Conservation (phyloP, 2,329 filamentous ascomycete species). For the Gnomoniopsis sp. region DNA sequence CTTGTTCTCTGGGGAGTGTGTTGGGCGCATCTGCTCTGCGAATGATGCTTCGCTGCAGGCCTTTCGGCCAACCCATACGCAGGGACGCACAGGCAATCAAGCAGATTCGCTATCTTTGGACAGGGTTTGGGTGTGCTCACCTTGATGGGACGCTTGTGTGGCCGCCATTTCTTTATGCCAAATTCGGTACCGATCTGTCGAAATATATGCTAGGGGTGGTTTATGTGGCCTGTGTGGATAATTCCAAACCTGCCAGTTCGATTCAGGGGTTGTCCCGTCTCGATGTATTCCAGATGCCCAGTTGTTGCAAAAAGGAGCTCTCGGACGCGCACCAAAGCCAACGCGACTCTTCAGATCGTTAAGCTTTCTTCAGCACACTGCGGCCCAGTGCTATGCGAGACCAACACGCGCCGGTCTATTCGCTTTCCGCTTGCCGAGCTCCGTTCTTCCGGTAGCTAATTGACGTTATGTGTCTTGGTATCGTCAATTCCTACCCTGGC, state of each 20-base stretch:
- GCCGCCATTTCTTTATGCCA: constrained; percentile 12
- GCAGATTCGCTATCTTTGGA: constrained; percentile 6
- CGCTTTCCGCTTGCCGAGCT: background rate
- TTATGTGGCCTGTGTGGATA: background rate
- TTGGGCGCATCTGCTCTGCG: constrained; percentile 1
- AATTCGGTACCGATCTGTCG: background rate
- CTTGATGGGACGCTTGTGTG: constrained; percentile 15
- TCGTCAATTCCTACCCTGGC: constrained; percentile 8
- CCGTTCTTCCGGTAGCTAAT: background rate
- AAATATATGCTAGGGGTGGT: constrained; percentile 1
- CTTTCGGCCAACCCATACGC: background rate
- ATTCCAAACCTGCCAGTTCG: constrained; percentile 1
- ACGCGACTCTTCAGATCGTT: background rate
- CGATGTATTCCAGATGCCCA: background rate
- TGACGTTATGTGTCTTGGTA: constrained; percentile 5
- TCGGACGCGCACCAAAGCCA: constrained; percentile 3
- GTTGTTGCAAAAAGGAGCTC: background rate
- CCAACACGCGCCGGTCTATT: constrained; percentile 3
- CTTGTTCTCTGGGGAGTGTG: background rate
- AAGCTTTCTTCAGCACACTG: background rate
- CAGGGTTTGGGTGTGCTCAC: constrained; percentile 13
- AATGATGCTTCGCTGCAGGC: background rate
- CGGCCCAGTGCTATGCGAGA: background rate
- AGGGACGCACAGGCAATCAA: background rate
- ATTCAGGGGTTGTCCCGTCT: constrained; percentile 13